Conservation (phyloP, 1,139 yeast species). For the Wickerhamomyces sp. region DNA sequence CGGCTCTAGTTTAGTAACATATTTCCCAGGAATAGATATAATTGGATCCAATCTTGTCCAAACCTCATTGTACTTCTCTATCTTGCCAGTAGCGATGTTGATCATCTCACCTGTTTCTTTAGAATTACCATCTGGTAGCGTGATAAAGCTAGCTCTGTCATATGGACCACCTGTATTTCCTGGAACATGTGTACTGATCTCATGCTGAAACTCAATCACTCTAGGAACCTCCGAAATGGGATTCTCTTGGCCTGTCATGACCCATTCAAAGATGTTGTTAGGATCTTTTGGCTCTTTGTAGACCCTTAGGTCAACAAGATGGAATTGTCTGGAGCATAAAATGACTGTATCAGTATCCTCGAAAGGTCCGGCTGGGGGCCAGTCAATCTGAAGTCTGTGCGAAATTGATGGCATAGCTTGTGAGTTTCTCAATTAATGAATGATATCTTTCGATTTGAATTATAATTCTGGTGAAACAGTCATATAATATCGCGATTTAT, state of each 20-base stretch:
- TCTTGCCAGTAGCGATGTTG: conserved; percentile 41
- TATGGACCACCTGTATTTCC: conserved; percentile 22
- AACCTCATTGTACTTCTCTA: conserved; percentile 46
- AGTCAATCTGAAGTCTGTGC: conserved; percentile 24
- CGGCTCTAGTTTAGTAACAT: conserved; percentile 8
- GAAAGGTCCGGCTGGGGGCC: conserved; percentile 41
- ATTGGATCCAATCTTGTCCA: conserved; percentile 52
- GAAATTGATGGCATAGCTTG: neutral
- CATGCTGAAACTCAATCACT: conserved; percentile 36
- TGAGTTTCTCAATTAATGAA: too few relatives aligned
- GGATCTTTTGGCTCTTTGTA: conserved; percentile 12
- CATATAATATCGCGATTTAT: too few relatives aligned
- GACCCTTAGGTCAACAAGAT: conserved; percentile 34
- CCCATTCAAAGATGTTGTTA: conserved; percentile 35
- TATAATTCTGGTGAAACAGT: too few relatives aligned
- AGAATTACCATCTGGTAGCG: conserved; percentile 37
- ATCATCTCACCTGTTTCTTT: conserved; percentile 52
- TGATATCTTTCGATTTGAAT: too few relatives aligned
- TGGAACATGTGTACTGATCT: conserved; percentile 35
- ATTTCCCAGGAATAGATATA: conserved; percentile 31
- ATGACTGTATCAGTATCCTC: conserved; percentile 53
- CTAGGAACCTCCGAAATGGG: conserved; percentile 12
- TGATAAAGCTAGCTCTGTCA: conserved; percentile 45
- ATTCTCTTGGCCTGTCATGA: conserved; percentile 37
- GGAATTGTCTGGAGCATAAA: conserved; percentile 34